Conservation (phyloP, 352 stramenopile genomes). For the Thraustochytrium striatum region DNA sequence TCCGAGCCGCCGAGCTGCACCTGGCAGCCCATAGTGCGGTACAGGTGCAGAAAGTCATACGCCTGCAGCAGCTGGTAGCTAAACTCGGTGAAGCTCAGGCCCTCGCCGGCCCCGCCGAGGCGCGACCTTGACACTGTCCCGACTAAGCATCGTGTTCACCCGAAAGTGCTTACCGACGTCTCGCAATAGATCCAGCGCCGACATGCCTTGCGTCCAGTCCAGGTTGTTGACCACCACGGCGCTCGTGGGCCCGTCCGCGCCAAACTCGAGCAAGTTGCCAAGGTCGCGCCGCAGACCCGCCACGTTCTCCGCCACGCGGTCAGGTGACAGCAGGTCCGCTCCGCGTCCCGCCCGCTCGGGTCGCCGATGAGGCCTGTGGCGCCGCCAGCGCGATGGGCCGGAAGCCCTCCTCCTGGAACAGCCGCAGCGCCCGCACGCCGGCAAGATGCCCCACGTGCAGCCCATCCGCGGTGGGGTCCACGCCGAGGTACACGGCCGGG, state of each 20-base stretch:
- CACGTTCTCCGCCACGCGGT: slow-evolving; percentile 81
- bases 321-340: slow-evolving; percentile 86
- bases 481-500: slow-evolving; percentile 74
- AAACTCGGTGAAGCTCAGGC: slow-evolving; percentile 98
- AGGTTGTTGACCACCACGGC: slow-evolving; percentile 97
- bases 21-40: slow-evolving; percentile 76
- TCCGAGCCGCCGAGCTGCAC: slow-evolving; percentile 96
- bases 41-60: slow-evolving; percentile 97
- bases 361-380: slow-evolving; percentile 92
- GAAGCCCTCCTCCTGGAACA: slow-evolving; percentile 74
- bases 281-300: slow-evolving; percentile 82
- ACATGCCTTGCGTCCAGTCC: slow-evolving; percentile 90
- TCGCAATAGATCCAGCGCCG: slow-evolving; percentile 92
- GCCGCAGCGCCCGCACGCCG: slow-evolving; percentile 72
- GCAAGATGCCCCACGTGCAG: slow-evolving; percentile 82
- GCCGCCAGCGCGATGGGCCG: slow-evolving; percentile 82
- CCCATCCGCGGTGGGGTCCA: slow-evolving; percentile 83
- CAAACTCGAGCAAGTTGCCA: slow-evolving; percentile 88
- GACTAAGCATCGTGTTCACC: slow-evolving; percentile 96
- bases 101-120: slow-evolving; percentile 75
- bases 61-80: slow-evolving; percentile 99
- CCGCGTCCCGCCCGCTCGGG: slow-evolving; percentile 95
- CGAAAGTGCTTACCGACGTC: slow-evolving; percentile 93
- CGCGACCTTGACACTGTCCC: slow-evolving; percentile 95
- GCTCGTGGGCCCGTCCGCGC: slow-evolving; percentile 64